phyloP scores from a whole-genome alignment of 129 eudicot species.

The Glebionis coronaria region DNA sequence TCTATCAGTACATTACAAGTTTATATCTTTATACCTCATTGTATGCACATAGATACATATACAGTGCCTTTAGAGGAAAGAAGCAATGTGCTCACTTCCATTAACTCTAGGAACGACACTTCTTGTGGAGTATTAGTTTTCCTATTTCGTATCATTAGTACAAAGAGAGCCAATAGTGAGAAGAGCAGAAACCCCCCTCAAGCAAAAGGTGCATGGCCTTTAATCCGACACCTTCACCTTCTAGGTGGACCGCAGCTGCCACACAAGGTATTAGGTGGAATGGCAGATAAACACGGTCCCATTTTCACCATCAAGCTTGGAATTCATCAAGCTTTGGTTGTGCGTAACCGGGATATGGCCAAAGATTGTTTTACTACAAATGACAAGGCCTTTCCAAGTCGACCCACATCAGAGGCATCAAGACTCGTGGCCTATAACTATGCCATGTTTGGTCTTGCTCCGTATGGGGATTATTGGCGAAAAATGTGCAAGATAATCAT shows the following conservation, averaged over 20 bases:
- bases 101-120: background rate
- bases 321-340: conserved; percentile 13
- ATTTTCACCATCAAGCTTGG: conserved; percentile 38
- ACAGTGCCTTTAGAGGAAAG: background rate
- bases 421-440: conserved; percentile 30
- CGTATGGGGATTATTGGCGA: conserved; percentile 36
- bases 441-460: conserved; percentile 26
- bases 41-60: too few species aligned
- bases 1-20: too few species aligned
- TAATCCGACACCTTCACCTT: conserved; percentile 32
- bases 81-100: background rate
- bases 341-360: conserved; percentile 17
- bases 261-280: conserved; percentile 21
- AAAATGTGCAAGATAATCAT: conserved; percentile 22
- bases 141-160: background rate
- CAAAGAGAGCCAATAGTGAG: background rate
- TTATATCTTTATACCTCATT: too few species aligned
- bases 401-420: conserved; percentile 15
- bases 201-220: conserved; percentile 38
- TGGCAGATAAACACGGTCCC: conserved; percentile 34
- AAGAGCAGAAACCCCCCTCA: conserved; percentile 4
- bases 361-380: conserved; percentile 27
- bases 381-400: conserved; percentile 22
- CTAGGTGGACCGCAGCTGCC: conserved; percentile 27
- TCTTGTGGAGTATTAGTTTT: conserved; percentile 4